A percentile compares a stretch with the other conserved stretches of the same genome.
phyloP scores from a whole-genome alignment of 2,329 filamentous ascomycete species.

The Fusarium sp. region DNA sequence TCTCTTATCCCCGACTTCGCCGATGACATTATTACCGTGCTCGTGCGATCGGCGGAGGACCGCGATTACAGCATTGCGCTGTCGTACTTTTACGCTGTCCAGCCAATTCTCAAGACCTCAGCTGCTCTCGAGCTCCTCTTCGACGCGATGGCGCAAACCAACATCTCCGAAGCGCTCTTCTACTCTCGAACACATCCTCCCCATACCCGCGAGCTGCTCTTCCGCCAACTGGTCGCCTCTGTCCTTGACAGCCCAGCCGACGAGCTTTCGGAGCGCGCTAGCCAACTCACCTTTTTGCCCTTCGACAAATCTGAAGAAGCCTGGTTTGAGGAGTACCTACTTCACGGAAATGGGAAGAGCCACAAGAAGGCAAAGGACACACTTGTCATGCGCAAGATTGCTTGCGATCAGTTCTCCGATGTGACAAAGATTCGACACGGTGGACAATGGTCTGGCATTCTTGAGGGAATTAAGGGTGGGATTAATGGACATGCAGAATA shows the following conservation, averaged over 20 bases:
- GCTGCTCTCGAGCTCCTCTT: slow-evolving; percentile 76
- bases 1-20: slow-evolving; percentile 84
- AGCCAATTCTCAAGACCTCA: slow-evolving; percentile 75
- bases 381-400: slow-evolving; percentile 78
- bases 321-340: slow-evolving; percentile 79
- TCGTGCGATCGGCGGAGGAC: slow-evolving; percentile 71
- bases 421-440: slow-evolving; percentile 58
- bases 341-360: slow-evolving; percentile 72
- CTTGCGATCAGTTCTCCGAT: slow-evolving; percentile 70
- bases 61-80: slow-evolving; percentile 75
- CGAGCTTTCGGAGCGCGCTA: slow-evolving; percentile 66
- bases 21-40: slow-evolving; percentile 80
- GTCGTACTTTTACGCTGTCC: slow-evolving; percentile 82
- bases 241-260: slow-evolving; percentile 62
- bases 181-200: slow-evolving; percentile 77
- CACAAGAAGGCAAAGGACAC: slow-evolving; percentile 78
- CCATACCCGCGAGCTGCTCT: slow-evolving; percentile 70
- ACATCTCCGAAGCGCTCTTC: slow-evolving; percentile 78
- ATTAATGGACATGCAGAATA: slow-evolving; percentile 52
- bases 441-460: slow-evolving; percentile 62
- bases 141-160: slow-evolving; percentile 74
- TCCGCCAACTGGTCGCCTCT: slow-evolving; percentile 73
- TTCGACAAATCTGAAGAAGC: slow-evolving; percentile 77
- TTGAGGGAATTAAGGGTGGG: slow-evolving; percentile 65
- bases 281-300: slow-evolving; percentile 79